These are phyloP conservation scores for Psophocarpus tetragonolobus DNA, from an alignment of 306 rosid species.

Conservation along the genomic window DNA sequence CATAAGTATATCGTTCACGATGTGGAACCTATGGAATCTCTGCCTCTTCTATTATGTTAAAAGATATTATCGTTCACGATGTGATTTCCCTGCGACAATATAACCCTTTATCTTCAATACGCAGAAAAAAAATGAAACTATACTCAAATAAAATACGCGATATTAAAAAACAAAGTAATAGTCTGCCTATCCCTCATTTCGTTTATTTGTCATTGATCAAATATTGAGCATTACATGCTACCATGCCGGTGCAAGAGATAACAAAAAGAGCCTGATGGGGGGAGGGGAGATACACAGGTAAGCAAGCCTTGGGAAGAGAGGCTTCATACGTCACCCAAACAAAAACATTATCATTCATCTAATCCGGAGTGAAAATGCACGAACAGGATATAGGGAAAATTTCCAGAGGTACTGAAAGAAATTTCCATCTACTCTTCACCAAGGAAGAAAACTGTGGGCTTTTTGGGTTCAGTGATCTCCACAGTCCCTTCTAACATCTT, in stretches of 20 bases:
- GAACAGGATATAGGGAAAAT: no score
- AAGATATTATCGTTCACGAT: no score
- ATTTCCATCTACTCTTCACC: slow-evolving; percentile 52
- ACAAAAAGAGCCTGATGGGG: not conserved
- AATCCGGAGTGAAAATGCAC: no score
- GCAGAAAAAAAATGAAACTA: not conserved
- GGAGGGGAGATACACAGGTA: not conserved
- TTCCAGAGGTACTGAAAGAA: no score
- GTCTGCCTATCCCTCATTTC: no score
- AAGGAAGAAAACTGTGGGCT: slow-evolving; percentile 82
- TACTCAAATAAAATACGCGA: slow-evolving; percentile 12
- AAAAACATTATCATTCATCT: no score
- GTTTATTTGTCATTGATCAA: not conserved
- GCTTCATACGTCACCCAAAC: no score
- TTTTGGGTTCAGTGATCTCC: slow-evolving; percentile 71
- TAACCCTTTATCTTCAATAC: not conserved
- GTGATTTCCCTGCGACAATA: not conserved
- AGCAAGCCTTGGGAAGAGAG: not conserved
- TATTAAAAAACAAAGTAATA: no score
- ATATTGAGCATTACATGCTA: not conserved
- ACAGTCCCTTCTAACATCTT: slow-evolving; percentile 94
- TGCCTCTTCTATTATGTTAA: no score
- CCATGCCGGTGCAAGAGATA: not conserved
- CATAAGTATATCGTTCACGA: no score
- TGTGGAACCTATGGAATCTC: no score